phyloP scores from a whole-genome alignment of 2,329 filamentous ascomycete genomes.

The Sporothrix luriei region DNA sequence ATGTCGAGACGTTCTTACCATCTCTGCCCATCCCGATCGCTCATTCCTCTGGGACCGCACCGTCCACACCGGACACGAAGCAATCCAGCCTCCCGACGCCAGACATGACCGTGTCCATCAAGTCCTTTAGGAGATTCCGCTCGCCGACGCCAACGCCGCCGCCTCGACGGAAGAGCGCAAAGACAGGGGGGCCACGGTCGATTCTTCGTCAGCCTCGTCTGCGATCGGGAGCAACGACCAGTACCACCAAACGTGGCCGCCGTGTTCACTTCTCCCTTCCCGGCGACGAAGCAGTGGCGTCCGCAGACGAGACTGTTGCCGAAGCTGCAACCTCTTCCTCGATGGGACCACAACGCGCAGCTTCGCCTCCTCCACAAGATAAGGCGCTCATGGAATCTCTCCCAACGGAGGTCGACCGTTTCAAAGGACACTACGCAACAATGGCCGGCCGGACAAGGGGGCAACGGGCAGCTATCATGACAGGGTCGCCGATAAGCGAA shows the following conservation, averaged over 20 bases:
- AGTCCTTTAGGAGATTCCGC: constrained; percentile 57
- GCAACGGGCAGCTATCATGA: background rate
- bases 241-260: constrained; percentile 9
- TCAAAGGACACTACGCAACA: constrained; percentile 39
- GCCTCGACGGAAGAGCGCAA: constrained; percentile 35
- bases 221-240: background rate
- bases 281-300: background rate
- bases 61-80: constrained; percentile 40
- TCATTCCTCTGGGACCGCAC: constrained; percentile 33
- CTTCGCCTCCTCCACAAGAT: constrained; percentile 51
- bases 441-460: constrained; percentile 31
- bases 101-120: constrained; percentile 53
- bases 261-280: constrained; percentile 45
- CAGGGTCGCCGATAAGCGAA: background rate
- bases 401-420: constrained; percentile 45
- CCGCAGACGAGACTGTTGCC: background rate
- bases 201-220: constrained; percentile 34
- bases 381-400: constrained; percentile 41
- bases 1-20: background rate
- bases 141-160: constrained; percentile 51
- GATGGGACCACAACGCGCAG: constrained; percentile 33
- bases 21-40: background rate
- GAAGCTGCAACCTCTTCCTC: background rate
- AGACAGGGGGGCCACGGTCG: constrained; percentile 24
- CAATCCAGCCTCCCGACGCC: constrained; percentile 47